Percentiles rank a stretch among this genome's conserved stretches.
Conservation (phyloP, 139 green algal genomes). For the Auxenochlorella pyrenoidosa region DNA sequence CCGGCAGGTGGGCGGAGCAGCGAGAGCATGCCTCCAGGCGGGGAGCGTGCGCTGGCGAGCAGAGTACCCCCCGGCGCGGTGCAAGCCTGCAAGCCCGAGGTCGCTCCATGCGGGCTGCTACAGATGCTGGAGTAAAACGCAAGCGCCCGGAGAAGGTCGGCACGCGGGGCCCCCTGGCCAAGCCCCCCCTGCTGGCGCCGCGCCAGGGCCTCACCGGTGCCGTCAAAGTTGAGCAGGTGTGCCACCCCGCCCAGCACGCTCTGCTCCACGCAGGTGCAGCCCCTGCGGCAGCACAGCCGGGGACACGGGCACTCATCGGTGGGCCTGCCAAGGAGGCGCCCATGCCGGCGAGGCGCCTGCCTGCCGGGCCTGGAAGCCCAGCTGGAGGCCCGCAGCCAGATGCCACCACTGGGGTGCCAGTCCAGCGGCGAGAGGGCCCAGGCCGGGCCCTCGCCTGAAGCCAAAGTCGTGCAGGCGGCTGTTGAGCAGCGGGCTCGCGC, state of each 20-base stretch:
- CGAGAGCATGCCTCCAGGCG: no score
- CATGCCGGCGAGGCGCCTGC: not conserved
- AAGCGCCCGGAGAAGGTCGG: no score
- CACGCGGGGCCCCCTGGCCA: no score
- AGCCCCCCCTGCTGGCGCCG: no score
- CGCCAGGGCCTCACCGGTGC: slow-evolving; percentile 38
- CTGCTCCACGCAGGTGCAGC: slow-evolving; percentile 89
- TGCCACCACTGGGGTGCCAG: no score
- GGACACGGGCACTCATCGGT: not conserved
- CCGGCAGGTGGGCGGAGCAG: not conserved
- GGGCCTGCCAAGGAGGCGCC: no score
- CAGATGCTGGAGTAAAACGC: no score
- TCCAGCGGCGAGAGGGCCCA: not conserved
- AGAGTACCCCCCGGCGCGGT: no score
- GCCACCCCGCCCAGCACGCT: slow-evolving; percentile 86
- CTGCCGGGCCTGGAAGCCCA: not conserved
- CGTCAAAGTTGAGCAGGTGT: slow-evolving; percentile 90
- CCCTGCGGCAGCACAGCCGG: slow-evolving; percentile 42
- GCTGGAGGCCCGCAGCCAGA: no score
- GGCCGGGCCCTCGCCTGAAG: slow-evolving; percentile 46
- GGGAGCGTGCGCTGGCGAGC: no score
- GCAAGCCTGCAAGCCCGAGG: no score
- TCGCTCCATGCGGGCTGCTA: no score
- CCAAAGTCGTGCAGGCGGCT: slow-evolving; percentile 88
- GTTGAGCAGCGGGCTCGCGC: slow-evolving; percentile 62